Percentiles rank a stretch among this genome's conserved stretches.
phyloP scores from a whole-genome alignment of 2,329 filamentous ascomycete species.

The Alternaria gaisen region DNA sequence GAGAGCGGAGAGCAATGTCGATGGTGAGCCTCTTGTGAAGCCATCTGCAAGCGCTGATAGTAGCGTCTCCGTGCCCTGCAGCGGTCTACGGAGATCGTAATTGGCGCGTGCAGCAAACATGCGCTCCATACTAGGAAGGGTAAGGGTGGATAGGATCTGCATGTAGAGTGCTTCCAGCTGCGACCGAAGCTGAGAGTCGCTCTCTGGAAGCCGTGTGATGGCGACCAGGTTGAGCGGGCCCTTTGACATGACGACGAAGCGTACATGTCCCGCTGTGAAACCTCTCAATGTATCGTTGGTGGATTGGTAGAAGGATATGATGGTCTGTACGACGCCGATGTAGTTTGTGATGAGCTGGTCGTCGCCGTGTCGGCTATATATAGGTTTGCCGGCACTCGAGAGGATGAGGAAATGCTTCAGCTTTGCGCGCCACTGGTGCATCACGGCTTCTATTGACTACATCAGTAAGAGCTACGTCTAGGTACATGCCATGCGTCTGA shows the following conservation, averaged over 20 bases:
- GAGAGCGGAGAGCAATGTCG: slow-evolving; percentile 84
- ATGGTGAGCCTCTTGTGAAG: slow-evolving; percentile 91
- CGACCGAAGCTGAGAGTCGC: slow-evolving; percentile 82
- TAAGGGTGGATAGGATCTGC: slow-evolving; percentile 96
- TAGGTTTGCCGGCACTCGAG: slow-evolving; percentile 94
- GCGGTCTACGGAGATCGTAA: slow-evolving; percentile 87
- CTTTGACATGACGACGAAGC: slow-evolving; percentile 85
- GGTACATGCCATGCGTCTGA: slow-evolving; percentile 54
- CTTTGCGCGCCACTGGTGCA: slow-evolving; percentile 86
- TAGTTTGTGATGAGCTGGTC: slow-evolving; percentile 89
- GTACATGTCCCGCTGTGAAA: slow-evolving; percentile 85
- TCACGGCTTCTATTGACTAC: slow-evolving; percentile 55
- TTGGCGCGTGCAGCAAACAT: slow-evolving; percentile 91
- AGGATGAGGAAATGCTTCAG: slow-evolving; percentile 97
- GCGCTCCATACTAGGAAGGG: slow-evolving; percentile 82
- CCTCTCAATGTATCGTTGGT: slow-evolving; percentile 78
- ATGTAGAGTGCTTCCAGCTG: slow-evolving; percentile 96
- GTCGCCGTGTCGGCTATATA: slow-evolving; percentile 95
- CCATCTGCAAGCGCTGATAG: slow-evolving; percentile 92
- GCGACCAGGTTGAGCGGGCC: slow-evolving; percentile 92
- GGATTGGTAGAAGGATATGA: slow-evolving; percentile 94
- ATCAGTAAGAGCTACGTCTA: slow-evolving; percentile 39
- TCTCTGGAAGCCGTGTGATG: slow-evolving; percentile 91
- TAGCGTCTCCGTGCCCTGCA: slow-evolving; percentile 90
- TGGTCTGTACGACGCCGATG: slow-evolving; percentile 94